phyloP scores from a whole-genome alignment of 768 basidiomycete species.

The Sarcomyxa edulis region DNA sequence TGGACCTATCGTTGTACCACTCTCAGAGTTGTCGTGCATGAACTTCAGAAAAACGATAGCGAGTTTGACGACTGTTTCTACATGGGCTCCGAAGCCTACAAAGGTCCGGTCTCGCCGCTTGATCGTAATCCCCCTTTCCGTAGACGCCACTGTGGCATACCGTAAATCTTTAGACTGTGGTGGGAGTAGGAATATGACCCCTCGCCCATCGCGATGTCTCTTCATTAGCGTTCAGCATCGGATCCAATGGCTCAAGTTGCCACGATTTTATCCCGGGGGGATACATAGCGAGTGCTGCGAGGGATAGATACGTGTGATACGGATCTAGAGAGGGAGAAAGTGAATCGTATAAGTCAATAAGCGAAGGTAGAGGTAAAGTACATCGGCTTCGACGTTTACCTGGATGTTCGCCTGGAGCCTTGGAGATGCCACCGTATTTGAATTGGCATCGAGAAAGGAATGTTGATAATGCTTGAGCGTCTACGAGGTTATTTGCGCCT shows the following conservation, averaged over 20 bases:
- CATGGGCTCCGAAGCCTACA: too few species aligned
- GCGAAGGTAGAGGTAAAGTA: too few species aligned
- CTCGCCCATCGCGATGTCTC: constrained; percentile 67
- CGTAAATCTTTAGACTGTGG: neutral
- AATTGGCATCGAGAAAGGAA: constrained; percentile 82
- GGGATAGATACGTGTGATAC: constrained; percentile 89
- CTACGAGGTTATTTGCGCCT: constrained; percentile 50
- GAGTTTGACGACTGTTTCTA: too few species aligned
- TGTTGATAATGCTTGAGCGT: constrained; percentile 44
- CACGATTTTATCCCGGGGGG: constrained; percentile 44
- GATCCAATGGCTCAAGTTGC: constrained; percentile 58
- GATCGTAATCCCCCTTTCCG: too few species aligned
- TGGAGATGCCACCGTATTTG: constrained; percentile 84
- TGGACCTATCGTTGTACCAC: too few species aligned
- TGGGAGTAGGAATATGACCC: constrained; percentile 42
- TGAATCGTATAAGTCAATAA: too few species aligned
- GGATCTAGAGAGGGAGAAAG: constrained; percentile 48
- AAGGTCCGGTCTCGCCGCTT: too few species aligned
- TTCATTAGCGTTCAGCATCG: constrained; percentile 62
- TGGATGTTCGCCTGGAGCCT: constrained; percentile 73
- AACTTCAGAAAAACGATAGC: too few species aligned
- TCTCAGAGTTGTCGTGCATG: too few species aligned
- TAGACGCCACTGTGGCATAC: too few species aligned
- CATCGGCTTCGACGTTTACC: constrained; percentile 42
- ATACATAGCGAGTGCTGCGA: constrained; percentile 76